These are phyloP conservation scores for Letharia lupina DNA, from an alignment of 495 filamentous ascomycete species.

Conservation along the genomic window DNA sequence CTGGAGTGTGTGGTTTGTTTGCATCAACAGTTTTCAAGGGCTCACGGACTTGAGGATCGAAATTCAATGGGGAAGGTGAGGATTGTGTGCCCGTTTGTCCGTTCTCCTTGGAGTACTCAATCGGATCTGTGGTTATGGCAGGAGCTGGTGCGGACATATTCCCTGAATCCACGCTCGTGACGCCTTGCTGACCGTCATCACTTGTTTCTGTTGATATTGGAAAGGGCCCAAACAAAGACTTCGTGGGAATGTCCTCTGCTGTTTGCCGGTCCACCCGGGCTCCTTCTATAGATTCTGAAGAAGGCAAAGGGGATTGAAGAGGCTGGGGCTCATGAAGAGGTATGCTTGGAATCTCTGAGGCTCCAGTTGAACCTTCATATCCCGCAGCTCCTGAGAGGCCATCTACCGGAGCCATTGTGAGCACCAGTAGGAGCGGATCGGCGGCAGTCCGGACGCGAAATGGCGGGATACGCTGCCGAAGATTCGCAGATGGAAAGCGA, in stretches of 20 bases:
- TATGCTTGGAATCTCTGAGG: background rate
- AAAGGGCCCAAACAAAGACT: conserved; percentile 12
- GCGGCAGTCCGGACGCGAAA: background rate
- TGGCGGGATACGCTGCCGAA: background rate
- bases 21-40: background rate
- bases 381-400: background rate
- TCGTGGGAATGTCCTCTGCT: background rate
- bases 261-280: conserved; percentile 9
- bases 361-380: conserved; percentile 1
- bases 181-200: background rate
- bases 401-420: conserved; percentile 7
- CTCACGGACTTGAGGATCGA: conserved; percentile 7
- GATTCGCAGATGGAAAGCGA: background rate
- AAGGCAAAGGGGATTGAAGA: background rate
- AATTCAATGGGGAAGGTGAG: background rate
- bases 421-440: conserved; percentile 5
- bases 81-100: background rate
- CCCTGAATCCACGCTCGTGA: background rate
- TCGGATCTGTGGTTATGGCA: conserved; percentile 12
- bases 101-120: conserved; percentile 14
- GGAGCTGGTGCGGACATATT: background rate
- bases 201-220: conserved; percentile 1
- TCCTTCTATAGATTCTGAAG: conserved; percentile 12
- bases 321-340: background rate
- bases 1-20: conserved; percentile 2